Base-by-base conservation (phyloP, 176 grass and related monocot species). In the Neostapfia colusana region DNA sequence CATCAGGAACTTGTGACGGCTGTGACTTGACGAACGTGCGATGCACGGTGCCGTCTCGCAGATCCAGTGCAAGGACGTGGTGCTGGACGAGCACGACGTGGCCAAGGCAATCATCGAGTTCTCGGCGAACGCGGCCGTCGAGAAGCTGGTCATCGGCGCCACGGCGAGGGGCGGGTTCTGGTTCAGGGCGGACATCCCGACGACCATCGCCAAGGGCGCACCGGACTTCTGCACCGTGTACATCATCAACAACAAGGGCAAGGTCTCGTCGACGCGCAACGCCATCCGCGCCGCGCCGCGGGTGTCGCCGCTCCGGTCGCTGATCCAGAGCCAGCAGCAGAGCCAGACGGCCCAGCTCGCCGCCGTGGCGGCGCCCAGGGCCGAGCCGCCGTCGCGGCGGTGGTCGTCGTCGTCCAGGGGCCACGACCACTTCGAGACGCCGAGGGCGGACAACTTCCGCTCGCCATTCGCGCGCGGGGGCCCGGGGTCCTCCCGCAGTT, bases 211-310 rank as follows among this genome's bases (percentile, higher is more conserved):
- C 66, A 98, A 98, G 84, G 82, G 79, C 69, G 89, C 84, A 1
- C 85, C 95, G 5, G 91, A 94, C 78, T 98, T 90, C 78, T 98
- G 91, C 86, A 90, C 84, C 0, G 89, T 98, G 28, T 89, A 91
- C 73, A 18, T 92, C 13, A 79, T 98, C 41, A 84, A 75, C 41
- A 84, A 75, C 74, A 98, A 94, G 83, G 86, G 92, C 2, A 97
- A 97, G 82, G 84, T 88, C 0, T 76, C 84, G 6, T 81, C 75
- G 15, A n/a, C 67, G 75, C 81, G 89, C 28, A 79, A 82, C 41
- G 62, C 95, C 24, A 77, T 88, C 46, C 91, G 91, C 57, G 43
- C 80, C 28, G 87, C 91, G 43, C 95, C 91, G 7, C 41, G 79
- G 8, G 57, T 92, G 34, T 98, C 95, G 16, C 89, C 89, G 41